These are phyloP conservation scores for Camellia japonica DNA, from an alignment of 148 eudicot genomes.

Conservation along the genomic window DNA sequence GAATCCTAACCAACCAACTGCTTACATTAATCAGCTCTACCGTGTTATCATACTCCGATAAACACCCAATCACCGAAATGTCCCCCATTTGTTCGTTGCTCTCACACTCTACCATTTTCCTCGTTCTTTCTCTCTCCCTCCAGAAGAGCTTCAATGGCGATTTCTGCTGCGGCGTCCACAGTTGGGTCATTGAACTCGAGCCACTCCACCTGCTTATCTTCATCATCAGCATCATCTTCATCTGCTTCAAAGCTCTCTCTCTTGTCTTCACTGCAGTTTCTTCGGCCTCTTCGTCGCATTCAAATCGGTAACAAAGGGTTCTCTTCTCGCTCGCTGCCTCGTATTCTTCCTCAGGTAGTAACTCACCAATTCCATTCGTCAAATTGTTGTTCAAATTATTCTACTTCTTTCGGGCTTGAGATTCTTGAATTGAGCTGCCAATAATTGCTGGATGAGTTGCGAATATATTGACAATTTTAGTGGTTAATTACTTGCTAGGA, in stretches of 20 bases:
- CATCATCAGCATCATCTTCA: constrained; percentile 19
- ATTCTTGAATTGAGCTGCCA: neutral
- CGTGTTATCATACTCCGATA: no score
- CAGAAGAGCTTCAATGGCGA: constrained; percentile 33
- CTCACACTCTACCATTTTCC: neutral
- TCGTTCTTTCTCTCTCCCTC: neutral
- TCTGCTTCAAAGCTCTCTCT: neutral
- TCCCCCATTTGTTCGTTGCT: no score
- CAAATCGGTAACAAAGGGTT: constrained; percentile 14
- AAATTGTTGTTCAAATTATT: neutral
- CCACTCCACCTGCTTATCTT: constrained; percentile 4
- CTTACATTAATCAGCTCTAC: no score
- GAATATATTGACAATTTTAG: neutral
- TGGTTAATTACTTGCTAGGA: neutral
- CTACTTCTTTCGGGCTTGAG: neutral
- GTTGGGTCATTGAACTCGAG: constrained; percentile 24
- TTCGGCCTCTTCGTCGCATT: constrained; percentile 9
- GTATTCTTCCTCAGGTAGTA: constrained; percentile 31
- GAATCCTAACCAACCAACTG: no score
- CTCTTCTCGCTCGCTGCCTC: constrained; percentile 19
- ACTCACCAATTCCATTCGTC: neutral
- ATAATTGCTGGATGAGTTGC: neutral
- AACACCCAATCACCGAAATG: no score
- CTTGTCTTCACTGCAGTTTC: constrained; percentile 12
- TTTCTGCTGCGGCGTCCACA: constrained; percentile 31